Base-by-base conservation (phyloP, 805 yeast genomes). In the Starmera dryadoides region DNA sequence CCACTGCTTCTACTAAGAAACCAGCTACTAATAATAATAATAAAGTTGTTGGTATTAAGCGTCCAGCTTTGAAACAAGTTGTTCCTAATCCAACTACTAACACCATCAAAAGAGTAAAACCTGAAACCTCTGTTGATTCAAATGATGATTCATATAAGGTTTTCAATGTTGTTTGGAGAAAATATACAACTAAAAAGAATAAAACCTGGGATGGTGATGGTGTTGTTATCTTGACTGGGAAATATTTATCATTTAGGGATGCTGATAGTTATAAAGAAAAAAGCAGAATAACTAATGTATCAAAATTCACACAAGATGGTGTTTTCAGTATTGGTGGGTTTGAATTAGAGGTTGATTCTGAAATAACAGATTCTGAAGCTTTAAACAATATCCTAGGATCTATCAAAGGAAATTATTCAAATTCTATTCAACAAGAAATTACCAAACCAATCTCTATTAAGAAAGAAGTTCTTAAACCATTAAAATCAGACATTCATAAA, bases 131-230 rank as follows among this genome's bases (percentile, higher is more conserved):
- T 7, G 9, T 19, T 17, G 28, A 28, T 34, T 30, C 38, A 12
- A 15, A 17, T 18, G 2, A 19, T 26, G 37, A 29, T 28, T 7
- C 30, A 11, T 32, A 35, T 25, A 19, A 32, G 6, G n/a, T 20
- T 4, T 29, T 35, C 6, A 26, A 50, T 20, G 47, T 52, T 9
- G 54, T 53, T 4, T 55, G 59, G 59, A 65, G 98, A 26, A 87
- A 86, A 56, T 68, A 69, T 32, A 67, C 91, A 0, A 68, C 63
- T 25, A 86, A 84, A 60, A 87, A 91, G 66, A 79, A 88, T 58
- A 89, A 89, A 56, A 79, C 87, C 0, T 93, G 98, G 98, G 94
- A 86, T 40, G 95, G 95, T 2, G 98, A 93, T 62, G 98, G 96
- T 0, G 59, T 63, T 26, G 62, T 82, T 14, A 49, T 60, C 0